phyloP scores from a whole-genome alignment of 768 basidiomycete species.

The Paxillus rubicundulus region DNA sequence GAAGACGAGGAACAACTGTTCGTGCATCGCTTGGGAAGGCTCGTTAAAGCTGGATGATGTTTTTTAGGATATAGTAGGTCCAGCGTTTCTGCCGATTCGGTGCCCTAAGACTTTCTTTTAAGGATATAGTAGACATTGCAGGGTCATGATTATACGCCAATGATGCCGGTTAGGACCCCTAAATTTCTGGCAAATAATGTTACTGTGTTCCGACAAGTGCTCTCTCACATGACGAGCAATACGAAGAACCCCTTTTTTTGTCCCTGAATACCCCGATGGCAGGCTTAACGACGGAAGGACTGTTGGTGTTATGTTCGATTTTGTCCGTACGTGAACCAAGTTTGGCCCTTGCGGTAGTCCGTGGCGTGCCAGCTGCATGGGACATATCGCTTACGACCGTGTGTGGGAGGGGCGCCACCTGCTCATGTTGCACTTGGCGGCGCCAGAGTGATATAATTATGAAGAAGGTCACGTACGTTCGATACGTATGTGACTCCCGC shows the following conservation, averaged over 20 bases:
- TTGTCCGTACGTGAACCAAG: conserved; percentile 3
- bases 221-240: too few species aligned
- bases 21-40: conserved; percentile 57
- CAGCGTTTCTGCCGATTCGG: neutral
- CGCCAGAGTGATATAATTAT: too few species aligned
- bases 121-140: neutral
- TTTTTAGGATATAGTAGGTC: neutral
- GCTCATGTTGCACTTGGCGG: too few species aligned
- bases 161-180: too few species aligned
- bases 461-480: too few species aligned
- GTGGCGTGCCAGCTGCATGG: too few species aligned
- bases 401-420: too few species aligned
- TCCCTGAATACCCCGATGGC: neutral
- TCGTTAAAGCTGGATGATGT: conserved; percentile 41
- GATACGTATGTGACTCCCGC: too few species aligned
- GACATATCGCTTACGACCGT: neutral
- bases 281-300: neutral
- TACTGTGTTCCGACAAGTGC: too few species aligned
- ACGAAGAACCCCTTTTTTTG: too few species aligned
- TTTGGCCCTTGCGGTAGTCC: conserved; percentile 1
- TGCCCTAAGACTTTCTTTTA: neutral
- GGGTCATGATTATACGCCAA: too few species aligned
- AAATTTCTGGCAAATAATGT: too few species aligned
- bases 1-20: conserved; percentile 59
- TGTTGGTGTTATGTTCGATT: conserved; percentile 6